Conservation (phyloP, 2,329 filamentous ascomycete genomes). For the Diaporthe batatas region DNA sequence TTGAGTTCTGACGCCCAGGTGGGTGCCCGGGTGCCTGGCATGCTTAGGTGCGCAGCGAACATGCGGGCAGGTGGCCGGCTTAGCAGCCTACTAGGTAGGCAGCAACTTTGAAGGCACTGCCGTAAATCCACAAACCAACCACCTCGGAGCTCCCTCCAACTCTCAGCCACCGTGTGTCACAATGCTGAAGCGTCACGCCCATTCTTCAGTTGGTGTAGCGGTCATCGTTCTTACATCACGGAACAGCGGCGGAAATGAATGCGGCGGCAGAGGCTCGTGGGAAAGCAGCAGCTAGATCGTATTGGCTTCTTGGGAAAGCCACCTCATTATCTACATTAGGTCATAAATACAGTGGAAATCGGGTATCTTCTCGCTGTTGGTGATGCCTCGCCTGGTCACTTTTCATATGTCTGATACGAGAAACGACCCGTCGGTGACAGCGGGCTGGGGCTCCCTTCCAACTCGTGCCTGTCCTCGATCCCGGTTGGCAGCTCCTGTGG, state of each 20-base stretch:
- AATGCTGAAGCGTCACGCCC: neutral
- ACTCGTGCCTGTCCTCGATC: conserved; percentile 20
- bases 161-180: neutral
- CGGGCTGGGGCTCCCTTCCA: conserved; percentile 28
- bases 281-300: neutral
- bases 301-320: neutral
- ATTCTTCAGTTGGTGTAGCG: too few relatives aligned
- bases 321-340: conserved; percentile 20
- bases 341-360: conserved; percentile 15
- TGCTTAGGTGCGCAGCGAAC: neutral
- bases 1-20: conserved; percentile 17
- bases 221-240: neutral
- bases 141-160: neutral
- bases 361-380: neutral
- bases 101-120: too few relatives aligned
- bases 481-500: conserved; percentile 34
- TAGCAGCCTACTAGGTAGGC: too few relatives aligned
- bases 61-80: neutral
- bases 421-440: conserved; percentile 7
- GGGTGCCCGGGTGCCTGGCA: neutral
- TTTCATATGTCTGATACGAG: conserved; percentile 13
- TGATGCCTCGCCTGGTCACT: neutral
- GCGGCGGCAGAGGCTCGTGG: neutral
- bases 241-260: too few relatives aligned
- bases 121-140: neutral